Percentiles rank a stretch among this genome's conserved stretches.
phyloP scores from a whole-genome alignment of 176 grass and related monocot genomes.

The Zea luxurians region DNA sequence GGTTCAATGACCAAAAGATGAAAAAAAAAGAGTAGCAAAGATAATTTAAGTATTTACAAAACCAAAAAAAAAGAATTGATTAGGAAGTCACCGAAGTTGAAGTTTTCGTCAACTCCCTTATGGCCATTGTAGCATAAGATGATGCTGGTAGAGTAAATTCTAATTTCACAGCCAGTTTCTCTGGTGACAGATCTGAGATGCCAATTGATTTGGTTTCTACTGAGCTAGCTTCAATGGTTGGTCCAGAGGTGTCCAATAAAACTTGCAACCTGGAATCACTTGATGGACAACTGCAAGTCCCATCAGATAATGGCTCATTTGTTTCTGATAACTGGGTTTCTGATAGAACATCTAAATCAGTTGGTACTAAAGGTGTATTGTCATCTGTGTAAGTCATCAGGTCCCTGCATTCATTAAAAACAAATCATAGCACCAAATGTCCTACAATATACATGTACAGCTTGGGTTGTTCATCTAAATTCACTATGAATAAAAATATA shows the following conservation, averaged over 20 bases:
- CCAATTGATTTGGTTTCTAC: slow-evolving; percentile 32
- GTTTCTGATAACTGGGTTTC: slow-evolving; percentile 37
- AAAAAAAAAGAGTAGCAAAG: background rate
- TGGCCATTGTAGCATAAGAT: slow-evolving; percentile 96
- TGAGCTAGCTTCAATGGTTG: slow-evolving; percentile 27
- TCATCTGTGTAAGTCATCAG: slow-evolving; percentile 67
- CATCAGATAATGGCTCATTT: slow-evolving; percentile 41
- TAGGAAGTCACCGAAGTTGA: slow-evolving; percentile 72
- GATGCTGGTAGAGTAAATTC: slow-evolving; percentile 88
- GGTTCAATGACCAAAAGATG: slow-evolving; percentile 16
- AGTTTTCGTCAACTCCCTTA: slow-evolving; percentile 87
- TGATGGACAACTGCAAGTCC: slow-evolving; percentile 15
- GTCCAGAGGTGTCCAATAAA: slow-evolving; percentile 33
- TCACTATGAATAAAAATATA: background rate
- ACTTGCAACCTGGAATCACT: slow-evolving; percentile 10
- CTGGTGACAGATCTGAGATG: slow-evolving; percentile 40
- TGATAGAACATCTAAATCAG: slow-evolving; percentile 69
- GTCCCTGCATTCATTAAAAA: slow-evolving; percentile 59
- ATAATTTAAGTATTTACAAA: slow-evolving; percentile 5
- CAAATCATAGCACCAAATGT: slow-evolving; percentile 19
- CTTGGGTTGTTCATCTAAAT: slow-evolving; percentile 14
- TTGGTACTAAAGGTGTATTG: slow-evolving; percentile 54
- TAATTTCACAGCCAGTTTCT: slow-evolving; percentile 76
- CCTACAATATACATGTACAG: background rate
- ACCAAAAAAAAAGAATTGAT: background rate